These are phyloP conservation scores for Botrytis deweyae DNA, from an alignment of 2,329 filamentous ascomycete species.

Conservation along the genomic window DNA sequence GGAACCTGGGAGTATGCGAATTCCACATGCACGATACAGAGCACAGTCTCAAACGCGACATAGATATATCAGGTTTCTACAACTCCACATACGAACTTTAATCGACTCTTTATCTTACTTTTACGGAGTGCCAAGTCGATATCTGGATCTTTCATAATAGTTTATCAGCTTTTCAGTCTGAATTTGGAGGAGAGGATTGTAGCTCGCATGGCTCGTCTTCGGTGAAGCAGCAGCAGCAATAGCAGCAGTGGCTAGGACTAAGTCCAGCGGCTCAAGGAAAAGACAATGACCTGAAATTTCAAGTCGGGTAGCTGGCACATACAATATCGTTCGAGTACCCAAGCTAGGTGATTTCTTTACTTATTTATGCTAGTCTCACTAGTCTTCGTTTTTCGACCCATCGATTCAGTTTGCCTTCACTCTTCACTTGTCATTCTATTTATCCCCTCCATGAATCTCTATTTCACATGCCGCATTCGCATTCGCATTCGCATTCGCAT, in stretches of 20 bases:
- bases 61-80: background rate
- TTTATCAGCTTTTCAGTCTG: background rate
- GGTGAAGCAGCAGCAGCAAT: background rate
- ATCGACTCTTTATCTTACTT: background rate
- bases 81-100: background rate
- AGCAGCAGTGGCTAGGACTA: background rate
- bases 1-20: background rate
- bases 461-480: background rate
- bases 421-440: background rate
- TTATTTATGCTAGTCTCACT: background rate
- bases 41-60: background rate
- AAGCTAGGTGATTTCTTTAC: background rate
- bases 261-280: background rate
- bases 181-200: background rate
- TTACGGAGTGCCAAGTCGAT: background rate
- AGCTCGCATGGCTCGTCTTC: background rate
- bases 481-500: background rate
- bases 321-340: background rate
- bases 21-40: background rate
- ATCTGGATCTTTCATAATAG: background rate
- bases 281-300: background rate
- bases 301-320: background rate
- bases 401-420: background rate
- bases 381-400: background rate
- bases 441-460: background rate